Percentiles rank a stretch among this genome's conserved stretches.
phyloP scores from a whole-genome alignment of 2,329 filamentous ascomycete genomes.

The Torrubiella hemipterigena region DNA sequence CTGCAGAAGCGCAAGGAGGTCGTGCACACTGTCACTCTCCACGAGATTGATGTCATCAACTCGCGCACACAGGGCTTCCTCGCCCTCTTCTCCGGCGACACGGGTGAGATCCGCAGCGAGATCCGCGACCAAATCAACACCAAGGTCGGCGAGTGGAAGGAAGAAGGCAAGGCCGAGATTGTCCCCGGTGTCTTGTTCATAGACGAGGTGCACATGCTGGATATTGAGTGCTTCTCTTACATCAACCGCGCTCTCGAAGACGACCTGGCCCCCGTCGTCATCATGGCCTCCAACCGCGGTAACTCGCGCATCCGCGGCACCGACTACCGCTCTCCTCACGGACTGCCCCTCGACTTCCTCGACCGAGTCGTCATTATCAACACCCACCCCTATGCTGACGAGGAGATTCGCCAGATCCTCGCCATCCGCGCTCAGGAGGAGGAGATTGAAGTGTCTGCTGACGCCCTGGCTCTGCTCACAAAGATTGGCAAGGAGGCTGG shows the following conservation, averaged over 20 bases:
- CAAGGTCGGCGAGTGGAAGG: slow-evolving; percentile 98
- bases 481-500: slow-evolving; percentile 93
- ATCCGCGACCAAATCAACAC: slow-evolving; percentile 98
- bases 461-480: slow-evolving; percentile 83
- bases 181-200: slow-evolving; percentile 96
- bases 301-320: slow-evolving; percentile 87
- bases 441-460: slow-evolving; percentile 81
- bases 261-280: slow-evolving; percentile 90
- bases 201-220: slow-evolving; percentile 98
- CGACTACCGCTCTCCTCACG: slow-evolving; percentile 85
- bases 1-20: slow-evolving; percentile 95
- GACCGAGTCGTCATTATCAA: slow-evolving; percentile 94
- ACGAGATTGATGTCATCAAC: slow-evolving; percentile 99
- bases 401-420: slow-evolving; percentile 88
- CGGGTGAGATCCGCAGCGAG: slow-evolving; percentile 93
- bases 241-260: slow-evolving; percentile 95
- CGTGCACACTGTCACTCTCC: slow-evolving; percentile 89
- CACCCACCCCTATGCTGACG: slow-evolving; percentile 69
- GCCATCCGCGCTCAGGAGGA: slow-evolving; percentile 90
- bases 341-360: slow-evolving; percentile 87
- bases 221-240: slow-evolving; percentile 98
- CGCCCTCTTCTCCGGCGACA: slow-evolving; percentile 94
- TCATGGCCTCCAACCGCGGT: slow-evolving; percentile 97
- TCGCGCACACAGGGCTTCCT: slow-evolving; percentile 97
- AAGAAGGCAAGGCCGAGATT: slow-evolving; percentile 97